phyloP scores from a whole-genome alignment of 1,284 basidiomycete species.

The Ustilago lituana region DNA sequence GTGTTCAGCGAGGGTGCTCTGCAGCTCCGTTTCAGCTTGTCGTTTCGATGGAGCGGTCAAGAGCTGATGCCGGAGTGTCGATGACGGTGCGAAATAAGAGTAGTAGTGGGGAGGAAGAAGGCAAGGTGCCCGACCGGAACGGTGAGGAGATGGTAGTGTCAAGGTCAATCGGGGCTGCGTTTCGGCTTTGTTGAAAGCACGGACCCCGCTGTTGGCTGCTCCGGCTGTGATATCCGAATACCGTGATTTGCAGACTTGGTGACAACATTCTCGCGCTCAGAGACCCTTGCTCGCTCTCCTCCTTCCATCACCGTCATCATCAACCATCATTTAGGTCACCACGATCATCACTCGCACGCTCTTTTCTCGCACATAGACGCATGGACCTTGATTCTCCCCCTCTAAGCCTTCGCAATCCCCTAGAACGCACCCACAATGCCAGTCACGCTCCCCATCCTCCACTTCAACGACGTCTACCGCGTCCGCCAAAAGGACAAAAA shows the following conservation, averaged over 20 bases:
- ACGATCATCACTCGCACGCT: too few relatives aligned
- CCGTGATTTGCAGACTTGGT: too few relatives aligned
- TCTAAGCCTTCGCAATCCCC: neutral
- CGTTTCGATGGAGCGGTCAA: too few relatives aligned
- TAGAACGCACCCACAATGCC: constrained; percentile 17
- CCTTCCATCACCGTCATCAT: neutral
- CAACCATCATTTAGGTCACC: neutral
- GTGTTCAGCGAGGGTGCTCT: too few relatives aligned
- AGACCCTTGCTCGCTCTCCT: neutral
- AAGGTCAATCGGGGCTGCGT: constrained; percentile 16
- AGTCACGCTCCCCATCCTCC: constrained; percentile 52
- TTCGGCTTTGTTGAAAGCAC: constrained; percentile 7
- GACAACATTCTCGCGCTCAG: neutral
- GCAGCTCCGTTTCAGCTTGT: too few relatives aligned
- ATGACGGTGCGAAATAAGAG: neutral
- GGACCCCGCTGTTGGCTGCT: constrained; percentile 15
- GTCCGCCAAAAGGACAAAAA: constrained; percentile 49
- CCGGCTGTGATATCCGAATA: constrained; percentile 3
- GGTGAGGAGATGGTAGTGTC: too few relatives aligned
- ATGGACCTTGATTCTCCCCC: neutral
- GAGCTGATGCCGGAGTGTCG: too few relatives aligned
- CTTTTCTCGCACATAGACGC: too few relatives aligned
- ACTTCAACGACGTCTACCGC: constrained; percentile 62
- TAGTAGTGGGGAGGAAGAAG: neutral
- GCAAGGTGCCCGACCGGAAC: constrained; percentile 15